Percentiles rank a stretch among this genome's conserved stretches.
These are phyloP conservation scores for Agroathelia rolfsii DNA, from an alignment of 1,284 basidiomycete genomes.

Conservation along the genomic window DNA sequence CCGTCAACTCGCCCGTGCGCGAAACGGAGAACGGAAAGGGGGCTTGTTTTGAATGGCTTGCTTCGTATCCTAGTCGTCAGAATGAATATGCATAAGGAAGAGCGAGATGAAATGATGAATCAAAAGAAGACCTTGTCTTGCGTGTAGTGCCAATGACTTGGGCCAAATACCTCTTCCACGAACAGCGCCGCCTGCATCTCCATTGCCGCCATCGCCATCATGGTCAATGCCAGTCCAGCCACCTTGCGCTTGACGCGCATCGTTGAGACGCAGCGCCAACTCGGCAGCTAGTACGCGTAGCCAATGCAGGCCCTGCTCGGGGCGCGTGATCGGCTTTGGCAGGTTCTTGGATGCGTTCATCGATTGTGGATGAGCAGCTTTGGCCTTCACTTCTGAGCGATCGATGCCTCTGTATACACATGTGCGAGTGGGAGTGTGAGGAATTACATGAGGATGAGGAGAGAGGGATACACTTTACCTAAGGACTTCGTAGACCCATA, in stretches of 20 bases:
- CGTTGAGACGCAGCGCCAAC: slow-evolving; percentile 73
- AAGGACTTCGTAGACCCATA: slow-evolving; percentile 87
- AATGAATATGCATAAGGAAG: slow-evolving; percentile 7
- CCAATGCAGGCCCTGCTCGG: slow-evolving; percentile 80
- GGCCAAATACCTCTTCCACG: too few relatives aligned
- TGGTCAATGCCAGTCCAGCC: too few relatives aligned
- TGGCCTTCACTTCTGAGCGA: slow-evolving; percentile 85
- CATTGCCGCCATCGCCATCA: too few relatives aligned
- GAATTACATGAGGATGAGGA: slow-evolving; percentile 2
- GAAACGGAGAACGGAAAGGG: slow-evolving; percentile 86
- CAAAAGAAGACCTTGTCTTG: slow-evolving; percentile 47
- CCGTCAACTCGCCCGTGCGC: slow-evolving; percentile 61
- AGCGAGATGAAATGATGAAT: slow-evolving; percentile 3
- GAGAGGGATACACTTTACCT: slow-evolving; percentile 32
- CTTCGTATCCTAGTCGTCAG: slow-evolving; percentile 45
- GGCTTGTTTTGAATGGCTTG: slow-evolving; percentile 67
- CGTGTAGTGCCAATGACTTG: slow-evolving; percentile 77
- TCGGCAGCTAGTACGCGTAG: slow-evolving; percentile 86
- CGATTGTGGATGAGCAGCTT: slow-evolving; percentile 72
- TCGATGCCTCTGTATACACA: slow-evolving; percentile 68
- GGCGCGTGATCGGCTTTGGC: slow-evolving; percentile 62
- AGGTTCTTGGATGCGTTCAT: slow-evolving; percentile 94
- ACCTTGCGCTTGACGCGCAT: slow-evolving; percentile 65
- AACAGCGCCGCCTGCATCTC: too few relatives aligned
- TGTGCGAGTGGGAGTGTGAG: slow-evolving; percentile 8